These are phyloP conservation scores for Saccharomyces jurei DNA, from an alignment of 805 yeast species.

Conservation along the genomic window DNA sequence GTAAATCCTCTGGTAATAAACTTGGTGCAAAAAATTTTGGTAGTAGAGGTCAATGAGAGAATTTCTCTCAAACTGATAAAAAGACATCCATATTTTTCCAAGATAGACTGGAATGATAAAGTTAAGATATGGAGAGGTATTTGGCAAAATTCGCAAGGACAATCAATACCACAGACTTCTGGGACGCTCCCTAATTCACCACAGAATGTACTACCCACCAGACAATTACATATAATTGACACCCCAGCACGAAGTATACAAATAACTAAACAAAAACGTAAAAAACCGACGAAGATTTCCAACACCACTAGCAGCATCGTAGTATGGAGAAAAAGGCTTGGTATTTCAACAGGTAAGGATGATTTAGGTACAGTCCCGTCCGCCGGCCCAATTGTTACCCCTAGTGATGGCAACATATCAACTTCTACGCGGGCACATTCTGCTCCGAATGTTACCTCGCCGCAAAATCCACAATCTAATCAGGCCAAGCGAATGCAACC, in stretches of 20 bases:
- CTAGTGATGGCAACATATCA: neutral
- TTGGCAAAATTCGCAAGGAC: constrained; percentile 48
- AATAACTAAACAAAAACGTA: constrained; percentile 21
- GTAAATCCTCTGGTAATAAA: constrained; percentile 56
- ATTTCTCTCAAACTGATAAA: constrained; percentile 50
- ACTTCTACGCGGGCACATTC: neutral
- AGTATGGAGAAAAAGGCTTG: constrained; percentile 31
- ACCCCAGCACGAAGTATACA: constrained; percentile 23
- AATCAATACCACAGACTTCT: constrained; percentile 8
- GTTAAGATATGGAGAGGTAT: constrained; percentile 64
- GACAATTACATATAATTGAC: constrained; percentile 25
- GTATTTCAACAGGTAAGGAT: constrained; percentile 14
- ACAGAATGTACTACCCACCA: constrained; percentile 13
- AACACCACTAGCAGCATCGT: constrained; percentile 31
- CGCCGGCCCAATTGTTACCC: neutral
- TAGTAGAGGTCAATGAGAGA: constrained; percentile 64
- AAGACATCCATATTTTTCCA: constrained; percentile 62
- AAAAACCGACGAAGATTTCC: constrained; percentile 23
- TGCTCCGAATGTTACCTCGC: neutral
- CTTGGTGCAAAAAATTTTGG: constrained; percentile 57
- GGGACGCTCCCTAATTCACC: constrained; percentile 8
- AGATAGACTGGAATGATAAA: constrained; percentile 58
- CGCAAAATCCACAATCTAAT: neutral
- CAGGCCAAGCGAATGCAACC: neutral
- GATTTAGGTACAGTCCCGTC: neutral